Evolutionary conservation across 345 rosid species (phyloP).

Genomic region (Trapa incisa): DNA sequence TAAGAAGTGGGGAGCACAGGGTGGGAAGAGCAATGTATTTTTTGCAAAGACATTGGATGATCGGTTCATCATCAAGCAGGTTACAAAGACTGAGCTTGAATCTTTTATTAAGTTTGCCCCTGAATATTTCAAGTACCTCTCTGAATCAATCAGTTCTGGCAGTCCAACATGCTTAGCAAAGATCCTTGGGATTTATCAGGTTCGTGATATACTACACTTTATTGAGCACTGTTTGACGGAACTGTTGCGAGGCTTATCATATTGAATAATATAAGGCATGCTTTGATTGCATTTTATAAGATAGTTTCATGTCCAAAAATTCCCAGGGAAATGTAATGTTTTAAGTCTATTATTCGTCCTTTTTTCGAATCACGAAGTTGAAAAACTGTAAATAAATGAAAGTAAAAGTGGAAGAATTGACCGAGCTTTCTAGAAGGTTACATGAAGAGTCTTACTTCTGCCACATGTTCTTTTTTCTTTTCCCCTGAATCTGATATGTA

Average conservation of each 20-base stretch:
- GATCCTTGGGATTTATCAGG: constrained; percentile 96
- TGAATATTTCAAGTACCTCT: constrained; percentile 64
- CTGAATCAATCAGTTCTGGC: constrained; percentile 62
- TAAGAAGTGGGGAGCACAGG: constrained; percentile 98
- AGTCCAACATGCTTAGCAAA: constrained; percentile 97
- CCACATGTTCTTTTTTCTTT: background rate
- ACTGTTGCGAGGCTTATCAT: background rate
- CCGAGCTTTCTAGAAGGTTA: background rate
- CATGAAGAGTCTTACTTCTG: background rate
- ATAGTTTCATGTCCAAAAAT: background rate
- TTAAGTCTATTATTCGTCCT: background rate
- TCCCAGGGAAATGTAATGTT: background rate
- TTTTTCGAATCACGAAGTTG: background rate
- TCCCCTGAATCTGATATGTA: background rate
- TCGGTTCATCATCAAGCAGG: constrained; percentile 88
- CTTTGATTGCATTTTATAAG: background rate
- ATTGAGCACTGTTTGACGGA: background rate
- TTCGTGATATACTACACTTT: constrained; percentile 9
- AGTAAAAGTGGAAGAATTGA: background rate
- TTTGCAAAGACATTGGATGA: constrained; percentile 96
- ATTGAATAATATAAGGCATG: no score
- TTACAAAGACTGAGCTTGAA: constrained; percentile 92
- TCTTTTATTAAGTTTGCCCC: constrained; percentile 87
- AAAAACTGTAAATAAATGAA: no score
- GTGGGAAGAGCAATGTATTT: constrained; percentile 99